A percentile compares a stretch with the other conserved stretches of the same genome.
phyloP scores from a whole-genome alignment of 768 basidiomycete genomes.

The Xerocomus spinulosus region DNA sequence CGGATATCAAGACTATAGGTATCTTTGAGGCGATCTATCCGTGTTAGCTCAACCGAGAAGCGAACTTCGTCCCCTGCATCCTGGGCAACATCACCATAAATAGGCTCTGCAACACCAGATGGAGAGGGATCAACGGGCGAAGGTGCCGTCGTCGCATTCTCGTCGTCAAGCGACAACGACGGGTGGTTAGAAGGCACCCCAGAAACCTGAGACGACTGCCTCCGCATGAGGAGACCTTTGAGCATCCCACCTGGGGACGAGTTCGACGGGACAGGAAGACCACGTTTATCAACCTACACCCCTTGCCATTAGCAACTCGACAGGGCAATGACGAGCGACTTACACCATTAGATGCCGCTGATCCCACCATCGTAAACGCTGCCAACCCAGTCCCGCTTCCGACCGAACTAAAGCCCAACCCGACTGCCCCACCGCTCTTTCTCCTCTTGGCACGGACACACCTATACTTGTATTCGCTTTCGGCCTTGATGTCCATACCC shows the following conservation, averaged over 20 bases:
- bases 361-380: conserved; percentile 73
- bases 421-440: conserved; percentile 46
- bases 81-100: conserved; percentile 75
- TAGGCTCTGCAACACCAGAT: conserved; percentile 40
- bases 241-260: conserved; percentile 75
- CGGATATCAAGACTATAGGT: conserved; percentile 91
- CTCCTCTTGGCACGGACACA: conserved; percentile 77
- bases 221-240: conserved; percentile 81
- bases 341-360: conserved; percentile 84
- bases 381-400: conserved; percentile 49
- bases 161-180: conserved; percentile 48
- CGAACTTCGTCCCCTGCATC: conserved; percentile 95
- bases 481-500: conserved; percentile 85
- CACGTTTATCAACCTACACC: conserved; percentile 79
- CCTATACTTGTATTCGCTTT: conserved; percentile 87
- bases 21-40: conserved; percentile 83
- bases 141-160: conserved; percentile 21
- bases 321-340: conserved; percentile 28
- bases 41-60: conserved; percentile 91
- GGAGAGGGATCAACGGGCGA: conserved; percentile 36
- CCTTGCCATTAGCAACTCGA: conserved; percentile 8
- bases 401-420: conserved; percentile 39
- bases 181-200: conserved; percentile 35
- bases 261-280: conserved; percentile 78
- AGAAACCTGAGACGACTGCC: conserved; percentile 80